Evolutionary conservation across 768 basidiomycete species (phyloP), one percentile per base, ranked within the genome.

Genomic region (Postia placenta): DNA sequence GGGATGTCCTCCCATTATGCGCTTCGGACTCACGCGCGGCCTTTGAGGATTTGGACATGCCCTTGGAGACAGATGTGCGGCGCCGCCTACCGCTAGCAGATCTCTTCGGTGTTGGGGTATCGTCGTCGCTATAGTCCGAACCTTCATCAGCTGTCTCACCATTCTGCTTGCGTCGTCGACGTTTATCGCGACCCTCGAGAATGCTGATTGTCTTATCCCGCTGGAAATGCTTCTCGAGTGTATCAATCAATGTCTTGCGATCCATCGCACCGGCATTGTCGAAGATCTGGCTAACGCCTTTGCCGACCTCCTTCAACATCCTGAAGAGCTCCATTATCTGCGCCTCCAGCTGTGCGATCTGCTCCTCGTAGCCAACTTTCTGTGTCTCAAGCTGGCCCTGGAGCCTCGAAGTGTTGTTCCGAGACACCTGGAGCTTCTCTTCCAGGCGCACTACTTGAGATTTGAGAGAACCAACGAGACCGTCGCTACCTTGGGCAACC

Each of bases 291-390:
- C 89, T 86, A 30, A 91, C 78, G 12, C 86, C 85, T 48, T 78
- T 81, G 14, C 86, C 83, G 28, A 87, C 78, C 59, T 95, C 89
- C 63, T 83, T 88, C 47, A 98, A 73, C 92, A 96, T 95, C 56
- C 86, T 77, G 71, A 94, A 98, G 15, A 97, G 67, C 62, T 96
- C 93, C 75, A 88, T 80, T 52, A 95, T 94, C 71, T 96, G 90
- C 11, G 85, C 78, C 61, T 96, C 92, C 12, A 95, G 81, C 64
- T 95, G 89, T 3, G 80, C 74, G 49, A 97, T 91, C 56, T 81
- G 81, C 49, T 92, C 88, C 60, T 94, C 88, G 60, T 93, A 93
- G 12, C 78, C 81, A 14, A 70, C 64, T 63, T 85, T 88, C 68
- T 93, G 88, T 35, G 77, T 75, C 56, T 80, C 83, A 47, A 96